phyloP scores from a whole-genome alignment of 306 rosid genomes.

The Dalbergia cochinchinensis region DNA sequence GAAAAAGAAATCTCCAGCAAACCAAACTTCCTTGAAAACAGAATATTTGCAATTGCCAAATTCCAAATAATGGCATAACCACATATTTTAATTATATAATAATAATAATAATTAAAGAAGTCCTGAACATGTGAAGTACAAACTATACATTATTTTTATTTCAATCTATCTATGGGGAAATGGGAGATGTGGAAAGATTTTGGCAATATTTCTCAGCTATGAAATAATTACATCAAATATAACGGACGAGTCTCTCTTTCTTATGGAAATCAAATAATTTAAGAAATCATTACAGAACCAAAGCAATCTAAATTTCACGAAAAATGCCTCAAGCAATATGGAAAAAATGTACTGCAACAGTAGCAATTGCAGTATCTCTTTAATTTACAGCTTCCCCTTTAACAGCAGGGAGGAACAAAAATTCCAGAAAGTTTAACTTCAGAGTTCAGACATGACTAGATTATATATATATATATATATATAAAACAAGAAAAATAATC shows the following conservation, averaged over 20 bases:
- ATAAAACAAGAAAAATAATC: constrained; percentile 16
- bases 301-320: not conserved
- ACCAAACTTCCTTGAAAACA: not conserved
- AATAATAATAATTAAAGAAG: not conserved
- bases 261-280: not conserved
- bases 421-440: constrained; percentile 4
- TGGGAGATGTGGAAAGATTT: constrained; percentile 5
- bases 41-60: not conserved
- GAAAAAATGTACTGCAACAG: no score
- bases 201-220: not conserved
- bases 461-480: not conserved
- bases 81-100: not conserved
- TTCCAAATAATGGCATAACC: constrained; percentile 21
- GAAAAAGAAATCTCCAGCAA: constrained; percentile 21
- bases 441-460: not conserved
- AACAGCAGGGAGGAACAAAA: constrained; percentile 4
- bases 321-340: not conserved
- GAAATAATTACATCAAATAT: not conserved
- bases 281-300: not conserved
- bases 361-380: not conserved
- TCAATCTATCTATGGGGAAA: not conserved
- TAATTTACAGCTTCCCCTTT: no score
- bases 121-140: not conserved
- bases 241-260: not conserved
- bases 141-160: constrained; percentile 26